phyloP scores from a whole-genome alignment of 192 early-diverging fungal species.

The Chytriomyces sp. region DNA sequence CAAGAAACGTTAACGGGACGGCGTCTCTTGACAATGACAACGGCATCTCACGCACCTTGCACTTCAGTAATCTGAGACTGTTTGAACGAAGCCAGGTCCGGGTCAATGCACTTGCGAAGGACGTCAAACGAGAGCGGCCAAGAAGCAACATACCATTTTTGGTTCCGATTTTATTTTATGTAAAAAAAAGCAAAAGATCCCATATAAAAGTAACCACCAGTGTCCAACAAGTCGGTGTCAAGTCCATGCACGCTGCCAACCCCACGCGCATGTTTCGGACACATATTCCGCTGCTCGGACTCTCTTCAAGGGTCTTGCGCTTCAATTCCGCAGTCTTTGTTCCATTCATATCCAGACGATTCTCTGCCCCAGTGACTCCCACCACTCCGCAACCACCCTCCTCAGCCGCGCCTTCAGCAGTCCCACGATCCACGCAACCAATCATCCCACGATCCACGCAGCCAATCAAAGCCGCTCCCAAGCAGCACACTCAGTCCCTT shows the following conservation, averaged over 20 bases:
- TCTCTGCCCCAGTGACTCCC: neutral
- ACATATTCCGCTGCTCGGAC: too few species aligned
- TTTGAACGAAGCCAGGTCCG: neutral
- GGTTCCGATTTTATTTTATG: neutral
- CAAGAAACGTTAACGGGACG: neutral
- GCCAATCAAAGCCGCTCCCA: neutral
- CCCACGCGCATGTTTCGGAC: too few species aligned
- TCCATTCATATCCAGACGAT: neutral
- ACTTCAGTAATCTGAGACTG: conserved; percentile 19
- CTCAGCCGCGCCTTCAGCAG: neutral
- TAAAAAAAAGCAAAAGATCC: neutral
- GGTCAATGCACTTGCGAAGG: neutral
- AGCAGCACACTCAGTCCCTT: neutral
- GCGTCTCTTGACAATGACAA: neutral
- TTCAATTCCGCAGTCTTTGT: neutral
- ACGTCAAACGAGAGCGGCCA: neutral
- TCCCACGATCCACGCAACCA: neutral
- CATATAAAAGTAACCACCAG: neutral
- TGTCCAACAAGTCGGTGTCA: neutral
- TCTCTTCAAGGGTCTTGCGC: too few species aligned
- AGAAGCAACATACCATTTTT: neutral
- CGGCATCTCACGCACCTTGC: conserved; percentile 1
- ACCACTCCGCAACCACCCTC: neutral
- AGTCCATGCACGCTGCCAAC: neutral
- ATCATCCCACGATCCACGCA: too few species aligned